Evolutionary conservation across 495 filamentous ascomycete species (phyloP), one percentile per base, ranked within the genome.

Genomic region (Aspergillus homomorphus): DNA sequence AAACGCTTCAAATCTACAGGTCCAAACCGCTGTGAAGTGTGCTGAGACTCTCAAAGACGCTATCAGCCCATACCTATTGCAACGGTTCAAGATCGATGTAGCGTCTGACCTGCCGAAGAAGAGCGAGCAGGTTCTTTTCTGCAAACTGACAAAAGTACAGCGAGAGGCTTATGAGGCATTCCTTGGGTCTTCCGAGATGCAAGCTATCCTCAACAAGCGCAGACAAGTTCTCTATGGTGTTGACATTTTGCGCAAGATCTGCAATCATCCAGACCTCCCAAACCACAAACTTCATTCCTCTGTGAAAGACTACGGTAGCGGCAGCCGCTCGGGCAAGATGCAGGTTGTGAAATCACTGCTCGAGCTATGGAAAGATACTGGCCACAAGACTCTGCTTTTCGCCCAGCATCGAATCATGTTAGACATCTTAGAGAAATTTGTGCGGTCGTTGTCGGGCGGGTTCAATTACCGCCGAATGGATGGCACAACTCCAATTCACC

Each of bases 81-180:
- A 96, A 63, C 84, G 94, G 24, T 83, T 93, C 70, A 98, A 98
- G 71, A 84, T 89, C 4, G 94, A 98, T 69, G 94, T 98, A 7
- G 91, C 92, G 6, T 80, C 91, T 9, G 94, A 98, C 71, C 77
- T 98, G 4, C 94, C 94, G 0, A 87, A 92, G 71, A 98, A 98
- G 78, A 94, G 82, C 60, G 94, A 98, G 68, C 89, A 93, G 56
- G 92, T 97, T 0, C 79, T 98, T 1, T 98, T 97, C 71, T 98
- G 94, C 76, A 92, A 92, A 67, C 79, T 98, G 24, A 92, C 91
- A 1, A 82, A 81, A 52, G 72, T 79, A 0, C 94, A 98, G 69
- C 78, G 87, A 44, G 80, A 86, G 16, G 82, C 84, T 3, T 98
- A 98, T 66, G 81, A 87, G 64, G 65, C 76, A 10, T 97, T 96